Conservation (phyloP, 371 early-diverging fungal genomes). For the Globomyces sp. region DNA sequence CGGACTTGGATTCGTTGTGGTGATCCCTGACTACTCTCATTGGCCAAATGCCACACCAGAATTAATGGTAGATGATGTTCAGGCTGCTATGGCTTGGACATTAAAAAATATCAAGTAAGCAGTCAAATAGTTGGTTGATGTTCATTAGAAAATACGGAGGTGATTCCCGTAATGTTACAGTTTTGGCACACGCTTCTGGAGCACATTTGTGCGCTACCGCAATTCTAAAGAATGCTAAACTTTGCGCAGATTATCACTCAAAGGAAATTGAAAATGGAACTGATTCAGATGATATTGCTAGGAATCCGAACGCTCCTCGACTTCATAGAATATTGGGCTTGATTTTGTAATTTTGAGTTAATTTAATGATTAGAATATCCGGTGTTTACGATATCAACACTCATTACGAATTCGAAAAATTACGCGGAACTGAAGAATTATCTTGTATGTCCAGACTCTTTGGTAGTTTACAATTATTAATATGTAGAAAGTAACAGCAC, state of each 20-base stretch:
- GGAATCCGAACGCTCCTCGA: background rate
- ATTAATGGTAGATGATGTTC: constrained; percentile 65
- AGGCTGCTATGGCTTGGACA: constrained; percentile 63
- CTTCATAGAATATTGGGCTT: background rate
- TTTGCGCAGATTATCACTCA: too few species aligned
- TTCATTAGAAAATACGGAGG: constrained; percentile 35
- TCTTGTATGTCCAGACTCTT: constrained; percentile 72
- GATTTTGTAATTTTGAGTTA: constrained; percentile 14
- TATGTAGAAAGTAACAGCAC: background rate
- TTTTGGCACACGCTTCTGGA: constrained; percentile 57
- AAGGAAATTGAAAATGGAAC: too few species aligned
- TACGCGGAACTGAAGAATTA: constrained; percentile 68
- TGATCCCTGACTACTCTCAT: constrained; percentile 72
- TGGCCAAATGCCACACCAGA: constrained; percentile 54
- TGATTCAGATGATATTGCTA: too few species aligned
- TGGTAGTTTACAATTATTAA: constrained; percentile 38
- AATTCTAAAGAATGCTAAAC: background rate
- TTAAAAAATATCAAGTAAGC: constrained; percentile 28
- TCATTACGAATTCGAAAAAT: constrained; percentile 62
- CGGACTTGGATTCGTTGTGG: constrained; percentile 64
- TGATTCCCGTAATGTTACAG: constrained; percentile 49
- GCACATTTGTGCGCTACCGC: constrained; percentile 33
- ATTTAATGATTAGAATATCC: constrained; percentile 2
- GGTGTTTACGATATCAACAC: constrained; percentile 67
- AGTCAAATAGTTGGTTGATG: background rate